Evolutionary conservation across 345 rosid genomes (phyloP), one percentile per base, ranked within the genome.

Genomic region (Pseudoturritis turrita): DNA sequence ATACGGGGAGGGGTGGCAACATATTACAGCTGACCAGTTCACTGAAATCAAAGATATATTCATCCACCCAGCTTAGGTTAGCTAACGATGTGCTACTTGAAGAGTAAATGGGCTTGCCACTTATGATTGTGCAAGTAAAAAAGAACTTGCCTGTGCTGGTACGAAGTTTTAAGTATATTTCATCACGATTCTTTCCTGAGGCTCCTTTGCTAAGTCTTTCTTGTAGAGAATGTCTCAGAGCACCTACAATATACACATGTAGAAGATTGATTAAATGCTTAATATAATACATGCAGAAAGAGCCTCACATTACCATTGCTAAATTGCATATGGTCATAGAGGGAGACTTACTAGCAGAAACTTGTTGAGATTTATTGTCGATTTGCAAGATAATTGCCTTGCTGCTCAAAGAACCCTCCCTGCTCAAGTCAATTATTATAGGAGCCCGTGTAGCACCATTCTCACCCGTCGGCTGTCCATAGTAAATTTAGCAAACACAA

Each of bases 381-480:
- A 96, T 88, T 75, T 85, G 93, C 80, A 89, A 82, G 58, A 86
- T 72, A 31, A 96, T 87, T 3, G 97, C 82, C 71, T 84, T 90
- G 83, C 89, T 83, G 72, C 85, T 92, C 68, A 92, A 65, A 64
- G 98, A 86, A 79, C 62, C 31, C 82, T 92, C 99, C 71, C 85
- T 84, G 49, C 70, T 72, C 76, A 96, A 80, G 49, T 90, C 96
- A 62, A 92, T 74, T 28, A 80, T 71, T 75, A 96, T 90, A 13
- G 99, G 99, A 77, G 98, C 92, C 14, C 97, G 89, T 21, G 99
- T 96, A 75, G 98, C 99, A 72, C 98, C 99, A 79, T 92, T 96
- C 86, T 93, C 99, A 77, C 99, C 98, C 23, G 99, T 92, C 19
- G 99, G 99, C 98, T 96, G 83, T 71, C 62, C 69, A 74, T 31